Base-by-base conservation (phyloP, 495 filamentous ascomycete genomes). In the Trypethelium eluteriae region DNA sequence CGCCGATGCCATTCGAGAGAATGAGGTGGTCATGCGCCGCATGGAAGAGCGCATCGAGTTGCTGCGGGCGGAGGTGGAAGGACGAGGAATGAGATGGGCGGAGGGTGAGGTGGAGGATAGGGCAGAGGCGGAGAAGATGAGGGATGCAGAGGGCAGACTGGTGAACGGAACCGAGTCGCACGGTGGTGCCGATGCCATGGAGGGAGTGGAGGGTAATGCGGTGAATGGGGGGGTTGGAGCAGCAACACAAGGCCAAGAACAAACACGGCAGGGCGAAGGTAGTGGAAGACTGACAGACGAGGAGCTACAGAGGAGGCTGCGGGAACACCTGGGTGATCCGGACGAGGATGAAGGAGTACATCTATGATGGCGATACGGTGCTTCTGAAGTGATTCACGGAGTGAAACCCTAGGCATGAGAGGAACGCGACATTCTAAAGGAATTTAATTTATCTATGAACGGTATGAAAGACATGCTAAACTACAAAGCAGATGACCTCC, bases 11-110 rank as follows among this genome's bases (percentile, higher is more conserved):
- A 88, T 87, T 76, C 72, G 64, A 49, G 92, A 96, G 78, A 96
- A 96, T 75, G 81, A 88, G 69, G 76, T 77, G 4, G 91, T 96
- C 57, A 86, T 93, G 44, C 76, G 66, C 47, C 81, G 89, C 62
- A 93, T 93, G 88, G 79, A 84, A 62, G 85, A 86, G 78, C 80
- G 92, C 70, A 83, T 96, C 70, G 74, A 67, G 56, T 72, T 93
- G 56, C 74, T 96, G 66, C 86, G 83, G 73, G 74, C 66, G 65
- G 92, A 96, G 80, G 85, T 94, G 2, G 91, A 96, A 79, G 70
- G 76, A 38, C 81, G 92, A 32, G 92, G 92, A 2, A 77, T 86
- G 75, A 79, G 73, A 69, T 95, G 90, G 91, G 76, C 81, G 63
- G 87, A 89, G 71, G 77, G 76, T 62, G 74, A 77, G 35, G 77